Base-by-base conservation (phyloP, 495 filamentous ascomycete genomes). In the Saxophila tyrrhenica region DNA sequence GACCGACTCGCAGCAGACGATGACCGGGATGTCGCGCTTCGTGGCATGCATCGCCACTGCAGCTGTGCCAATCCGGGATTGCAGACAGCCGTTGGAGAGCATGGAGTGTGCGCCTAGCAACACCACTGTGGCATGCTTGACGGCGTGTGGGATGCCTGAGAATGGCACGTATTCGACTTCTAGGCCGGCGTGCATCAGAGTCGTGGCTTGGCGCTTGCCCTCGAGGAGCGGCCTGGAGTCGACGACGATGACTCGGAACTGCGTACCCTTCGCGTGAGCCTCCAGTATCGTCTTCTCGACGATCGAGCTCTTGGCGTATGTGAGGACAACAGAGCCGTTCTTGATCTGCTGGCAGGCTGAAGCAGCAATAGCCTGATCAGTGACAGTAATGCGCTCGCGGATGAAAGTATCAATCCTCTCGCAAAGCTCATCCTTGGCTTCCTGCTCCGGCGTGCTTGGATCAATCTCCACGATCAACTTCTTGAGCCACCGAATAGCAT, bases 401-500 rank as follows among this genome's bases (percentile, higher is more conserved):
- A 97, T 90, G 64, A 95, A 94, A 57, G 73, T 78, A 67, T 96
- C 89, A 65, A 98, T 96, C 55, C 81, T 81, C 7, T 82, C 78
- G 61, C 83, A 81, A 19, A 97, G 77, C 9, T 78, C 69, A 20
- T 77, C 70, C 72, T 95, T 96, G 5, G 91, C 88, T 17, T 81
- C 75, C 2, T 77, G 66, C 59, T 98, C 89, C 15, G 86, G 79
- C 7, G 80, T 78, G 55, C 85, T 81, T 11, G 89, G 87, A 64
- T 95, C 89, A 55, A 95, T 80, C 46, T 82, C 84, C 50, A 85
- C 80, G 67, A 98, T 89, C 63, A 84, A 78, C 25, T 92, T 75
- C 71, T 98, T 98, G 19, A 98, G 76, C 71, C 89, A 88, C 38
- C 94, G 80, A 66, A 98, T 95, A 19, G 89, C 88, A 69, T 96